Evolutionary conservation across 345 rosid species (phyloP), one percentile per base, ranked within the genome.

Genomic region (Linum usitatissimum): DNA sequence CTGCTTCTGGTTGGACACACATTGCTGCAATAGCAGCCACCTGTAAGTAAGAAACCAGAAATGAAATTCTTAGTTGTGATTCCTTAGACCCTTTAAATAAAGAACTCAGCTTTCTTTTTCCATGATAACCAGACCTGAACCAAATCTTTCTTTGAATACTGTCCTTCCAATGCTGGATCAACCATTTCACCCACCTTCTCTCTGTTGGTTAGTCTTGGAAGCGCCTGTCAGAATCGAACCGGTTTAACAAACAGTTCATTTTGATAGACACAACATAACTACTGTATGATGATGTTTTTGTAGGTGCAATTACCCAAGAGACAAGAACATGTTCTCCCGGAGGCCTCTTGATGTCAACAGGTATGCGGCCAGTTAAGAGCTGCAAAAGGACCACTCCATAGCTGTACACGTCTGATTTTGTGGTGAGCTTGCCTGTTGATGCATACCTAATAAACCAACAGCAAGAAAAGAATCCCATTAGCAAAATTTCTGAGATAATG

Each of bases 1-100:
- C 91, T 68, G 96, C 88, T 81, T 88, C 98, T 30, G 83, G 70
- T 72, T 88, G 98, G 65, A 86, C 88, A 63, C 98, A 91, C 79
- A 91, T 76, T 7, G 96, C 92, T 67, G 98, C 96, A 70, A 91
- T 85, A 20, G 98, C 96, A 42, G 98, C 96, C 51, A 86, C 83
- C 97, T 87, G 70, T 57, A 65, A 18, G 62, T 18, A 48, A 53
- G 20, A 63, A 57, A 18, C 20, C 28, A 23, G 28, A 31, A 15
- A 6, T 9, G 48, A 21, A 12, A 49, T 28, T 45, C 51, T 45
- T 13, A 12, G 15, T 45, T 45, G 10, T 12, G 51, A 45, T 10
- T 45, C 10, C 51, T 9, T 9, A 45, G 10, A 7, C 51, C 17
- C 17, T 13, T 45, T 10, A 45, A 5, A 15, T 45, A 10, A 13